Evolutionary conservation across 2,329 filamentous ascomycete species (phyloP).

Genomic region (Aspergillus aculeatinus): DNA sequence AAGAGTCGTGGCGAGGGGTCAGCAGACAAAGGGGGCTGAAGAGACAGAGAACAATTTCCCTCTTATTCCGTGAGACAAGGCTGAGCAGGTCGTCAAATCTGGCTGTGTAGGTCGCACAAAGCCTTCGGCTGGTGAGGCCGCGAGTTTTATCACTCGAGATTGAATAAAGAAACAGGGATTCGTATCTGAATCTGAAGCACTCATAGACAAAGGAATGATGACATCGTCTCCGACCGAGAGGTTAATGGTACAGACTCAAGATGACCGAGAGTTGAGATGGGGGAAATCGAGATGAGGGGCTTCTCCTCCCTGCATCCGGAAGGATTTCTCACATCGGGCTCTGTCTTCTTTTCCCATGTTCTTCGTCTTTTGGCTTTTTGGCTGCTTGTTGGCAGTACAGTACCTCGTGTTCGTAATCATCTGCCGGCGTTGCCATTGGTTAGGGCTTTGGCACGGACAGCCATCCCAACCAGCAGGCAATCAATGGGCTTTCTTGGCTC

Average conservation of each 20-base stretch:
- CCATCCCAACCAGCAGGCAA: background rate
- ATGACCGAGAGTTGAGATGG: background rate
- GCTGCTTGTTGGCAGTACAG: background rate
- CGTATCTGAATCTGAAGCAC: background rate
- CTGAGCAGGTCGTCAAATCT: background rate
- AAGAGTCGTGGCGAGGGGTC: background rate
- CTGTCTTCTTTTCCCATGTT: background rate
- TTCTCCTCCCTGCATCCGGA: background rate
- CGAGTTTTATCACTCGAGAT: background rate
- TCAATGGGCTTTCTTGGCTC: background rate
- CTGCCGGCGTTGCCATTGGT: slow-evolving; percentile 1
- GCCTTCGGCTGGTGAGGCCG: background rate
- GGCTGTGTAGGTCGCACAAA: background rate
- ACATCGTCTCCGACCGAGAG: background rate
- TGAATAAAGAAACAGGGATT: background rate
- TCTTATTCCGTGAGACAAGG: background rate
- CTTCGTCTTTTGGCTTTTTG: background rate
- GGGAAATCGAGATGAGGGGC: background rate
- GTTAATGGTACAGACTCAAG: background rate
- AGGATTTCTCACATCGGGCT: no score
- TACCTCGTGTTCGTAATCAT: slow-evolving; percentile 3
- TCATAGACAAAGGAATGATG: background rate
- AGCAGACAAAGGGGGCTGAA: background rate
- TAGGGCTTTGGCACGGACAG: slow-evolving; percentile 6
- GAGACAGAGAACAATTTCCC: background rate